Conservation (phyloP, 768 basidiomycete genomes). For the Xerocomellus amylosporus region DNA sequence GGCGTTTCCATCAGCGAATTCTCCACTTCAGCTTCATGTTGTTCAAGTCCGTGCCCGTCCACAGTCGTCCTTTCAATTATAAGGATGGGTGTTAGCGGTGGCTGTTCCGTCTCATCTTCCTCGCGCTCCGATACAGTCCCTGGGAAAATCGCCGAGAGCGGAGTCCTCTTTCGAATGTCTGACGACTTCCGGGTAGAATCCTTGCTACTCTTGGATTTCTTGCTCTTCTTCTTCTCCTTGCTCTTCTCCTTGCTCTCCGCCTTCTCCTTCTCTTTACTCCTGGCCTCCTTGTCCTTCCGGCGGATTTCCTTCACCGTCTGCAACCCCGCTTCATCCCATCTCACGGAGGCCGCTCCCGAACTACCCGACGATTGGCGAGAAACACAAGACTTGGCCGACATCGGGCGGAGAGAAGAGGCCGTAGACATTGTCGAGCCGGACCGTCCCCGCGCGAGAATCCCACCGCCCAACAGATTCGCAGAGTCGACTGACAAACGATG, state of each 20-base stretch:
- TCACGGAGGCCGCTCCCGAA: slow-evolving; percentile 42
- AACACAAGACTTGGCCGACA: slow-evolving; percentile 39
- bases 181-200: slow-evolving; percentile 42
- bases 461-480: slow-evolving; percentile 27
- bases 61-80: slow-evolving; percentile 52
- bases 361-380: slow-evolving; percentile 42
- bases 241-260: slow-evolving; percentile 22
- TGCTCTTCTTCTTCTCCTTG: slow-evolving; percentile 33
- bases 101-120: slow-evolving; percentile 6
- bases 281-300: slow-evolving; percentile 36
- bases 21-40: not conserved
- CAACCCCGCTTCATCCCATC: slow-evolving; percentile 51
- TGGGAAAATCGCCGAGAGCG: slow-evolving; percentile 61
- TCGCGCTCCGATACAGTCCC: slow-evolving; percentile 28
- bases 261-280: slow-evolving; percentile 37
- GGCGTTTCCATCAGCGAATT: slow-evolving; percentile 31
- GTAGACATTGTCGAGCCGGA: slow-evolving; percentile 41
- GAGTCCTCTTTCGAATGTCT: slow-evolving; percentile 53
- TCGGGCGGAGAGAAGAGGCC: slow-evolving; percentile 46
- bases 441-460: slow-evolving; percentile 33
- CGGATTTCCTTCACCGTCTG: slow-evolving; percentile 48
- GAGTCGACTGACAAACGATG: slow-evolving; percentile 35
- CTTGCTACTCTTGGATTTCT: slow-evolving; percentile 28
- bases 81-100: slow-evolving; percentile 27
- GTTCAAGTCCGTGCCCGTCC: slow-evolving; percentile 42